Conservation (phyloP, 352 stramenopile species). For the Pythium aquatile region DNA sequence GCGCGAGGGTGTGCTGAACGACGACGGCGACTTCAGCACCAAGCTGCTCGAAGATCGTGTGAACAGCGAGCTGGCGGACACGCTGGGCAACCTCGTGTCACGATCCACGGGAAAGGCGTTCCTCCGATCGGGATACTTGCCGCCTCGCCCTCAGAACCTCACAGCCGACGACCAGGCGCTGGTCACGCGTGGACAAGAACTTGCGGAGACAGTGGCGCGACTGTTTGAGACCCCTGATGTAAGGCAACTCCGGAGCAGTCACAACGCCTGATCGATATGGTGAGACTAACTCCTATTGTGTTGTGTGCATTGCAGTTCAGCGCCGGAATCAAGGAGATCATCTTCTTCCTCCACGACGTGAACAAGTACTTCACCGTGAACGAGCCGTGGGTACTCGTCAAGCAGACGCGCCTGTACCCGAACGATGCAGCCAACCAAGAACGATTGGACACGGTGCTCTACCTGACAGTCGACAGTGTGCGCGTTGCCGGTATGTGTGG, state of each 20-base stretch:
- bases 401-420: slow-evolving; percentile 44
- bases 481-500: slow-evolving; percentile 56
- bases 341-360: slow-evolving; percentile 81
- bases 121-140: slow-evolving; percentile 47
- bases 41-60: slow-evolving; percentile 92
- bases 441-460: slow-evolving; percentile 65
- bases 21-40: slow-evolving; percentile 91
- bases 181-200: slow-evolving; percentile 48
- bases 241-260: not conserved
- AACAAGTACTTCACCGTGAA: slow-evolving; percentile 82
- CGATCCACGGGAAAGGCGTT: slow-evolving; percentile 73
- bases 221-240: slow-evolving; percentile 76
- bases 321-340: slow-evolving; percentile 63
- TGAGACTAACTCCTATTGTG: not conserved
- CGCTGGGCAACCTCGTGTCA: slow-evolving; percentile 88
- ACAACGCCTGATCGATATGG: not conserved
- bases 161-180: slow-evolving; percentile 48
- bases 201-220: slow-evolving; percentile 41
- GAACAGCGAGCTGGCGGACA: slow-evolving; percentile 94
- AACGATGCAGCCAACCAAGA: slow-evolving; percentile 32
- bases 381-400: slow-evolving; percentile 78
- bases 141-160: slow-evolving; percentile 38
- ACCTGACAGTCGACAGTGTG: slow-evolving; percentile 70
- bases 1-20: slow-evolving; percentile 92
- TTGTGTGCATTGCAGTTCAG: slow-evolving; percentile 48